phyloP scores from a whole-genome alignment of 116 monocot species.

The Trichopus zeylanicus region DNA sequence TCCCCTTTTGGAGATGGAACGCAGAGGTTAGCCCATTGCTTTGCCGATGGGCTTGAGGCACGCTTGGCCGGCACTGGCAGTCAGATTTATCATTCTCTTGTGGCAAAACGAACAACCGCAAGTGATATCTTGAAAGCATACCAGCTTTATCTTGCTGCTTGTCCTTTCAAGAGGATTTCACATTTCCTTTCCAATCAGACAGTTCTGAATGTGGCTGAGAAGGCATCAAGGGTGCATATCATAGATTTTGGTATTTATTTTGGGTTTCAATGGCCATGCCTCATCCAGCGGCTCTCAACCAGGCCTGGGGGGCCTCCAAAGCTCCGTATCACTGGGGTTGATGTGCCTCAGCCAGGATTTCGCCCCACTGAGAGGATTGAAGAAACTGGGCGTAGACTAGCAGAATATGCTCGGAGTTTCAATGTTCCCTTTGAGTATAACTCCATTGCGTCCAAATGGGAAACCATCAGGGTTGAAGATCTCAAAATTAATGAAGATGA shows the following conservation, averaged over 20 bases:
- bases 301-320: slow-evolving; percentile 49
- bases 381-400: slow-evolving; percentile 49
- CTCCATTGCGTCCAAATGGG: slow-evolving; percentile 57
- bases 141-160: slow-evolving; percentile 54
- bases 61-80: slow-evolving; percentile 78
- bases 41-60: slow-evolving; percentile 83
- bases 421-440: slow-evolving; percentile 53
- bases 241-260: slow-evolving; percentile 71
- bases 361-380: slow-evolving; percentile 62
- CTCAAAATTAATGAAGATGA: slow-evolving; percentile 47
- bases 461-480: slow-evolving; percentile 40
- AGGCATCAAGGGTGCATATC: slow-evolving; percentile 40
- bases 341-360: slow-evolving; percentile 78
- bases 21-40: slow-evolving; percentile 67
- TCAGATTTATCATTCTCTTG: slow-evolving; percentile 39
- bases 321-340: slow-evolving; percentile 79
- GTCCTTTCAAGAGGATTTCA: slow-evolving; percentile 67
- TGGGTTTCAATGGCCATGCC: slow-evolving; percentile 74
- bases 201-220: slow-evolving; percentile 29
- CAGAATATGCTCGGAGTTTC: slow-evolving; percentile 45
- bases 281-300: slow-evolving; percentile 36
- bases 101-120: slow-evolving; percentile 38
- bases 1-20: slow-evolving; percentile 57
- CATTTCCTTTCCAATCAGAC: slow-evolving; percentile 52
- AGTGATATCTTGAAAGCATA: slow-evolving; percentile 60